Percentiles rank a stretch among this genome's conserved stretches.
Evolutionary conservation across 2,329 filamentous ascomycete genomes (phyloP).

Genomic region (Fusarium praegraminearum): DNA sequence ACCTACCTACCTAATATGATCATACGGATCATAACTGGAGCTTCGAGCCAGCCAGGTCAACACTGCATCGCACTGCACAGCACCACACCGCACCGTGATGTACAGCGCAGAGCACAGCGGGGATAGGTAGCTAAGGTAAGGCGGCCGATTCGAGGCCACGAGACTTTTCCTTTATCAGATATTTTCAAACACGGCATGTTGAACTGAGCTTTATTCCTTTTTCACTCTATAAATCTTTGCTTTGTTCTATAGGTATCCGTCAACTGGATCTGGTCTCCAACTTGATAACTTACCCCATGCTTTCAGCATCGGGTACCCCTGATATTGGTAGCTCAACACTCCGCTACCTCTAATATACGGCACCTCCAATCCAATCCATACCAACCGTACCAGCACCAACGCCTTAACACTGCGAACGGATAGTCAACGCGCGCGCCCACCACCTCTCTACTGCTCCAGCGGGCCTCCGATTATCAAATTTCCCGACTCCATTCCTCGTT

Average conservation of each 20-base stretch:
- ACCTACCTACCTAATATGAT: neutral
- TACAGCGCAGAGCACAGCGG: constrained; percentile 28
- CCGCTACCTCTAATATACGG: constrained; percentile 2
- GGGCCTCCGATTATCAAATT: constrained; percentile 42
- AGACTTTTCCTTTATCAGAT: constrained; percentile 19
- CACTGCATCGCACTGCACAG: constrained; percentile 4
- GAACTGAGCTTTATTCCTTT: neutral
- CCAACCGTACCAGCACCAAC: neutral
- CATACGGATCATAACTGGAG: constrained; percentile 28
- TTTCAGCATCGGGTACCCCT: constrained; percentile 21
- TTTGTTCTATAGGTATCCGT: constrained; percentile 8
- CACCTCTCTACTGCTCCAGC: constrained; percentile 11
- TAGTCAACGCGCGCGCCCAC: constrained; percentile 21
- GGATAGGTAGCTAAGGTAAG: constrained; percentile 10
- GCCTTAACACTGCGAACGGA: constrained; percentile 19
- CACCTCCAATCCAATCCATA: neutral
- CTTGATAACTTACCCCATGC: constrained; percentile 14
- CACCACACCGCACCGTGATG: constrained; percentile 12
- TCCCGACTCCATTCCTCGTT: constrained; percentile 20
- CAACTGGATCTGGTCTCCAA: neutral
- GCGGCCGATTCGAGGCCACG: constrained; percentile 25
- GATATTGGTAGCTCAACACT: constrained; percentile 4
- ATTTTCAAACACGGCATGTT: neutral
- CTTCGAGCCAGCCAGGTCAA: constrained; percentile 10
- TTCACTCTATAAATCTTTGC: neutral